These are phyloP conservation scores for Sutorius eximius DNA, from an alignment of 1,284 basidiomycete species.

Conservation along the genomic window DNA sequence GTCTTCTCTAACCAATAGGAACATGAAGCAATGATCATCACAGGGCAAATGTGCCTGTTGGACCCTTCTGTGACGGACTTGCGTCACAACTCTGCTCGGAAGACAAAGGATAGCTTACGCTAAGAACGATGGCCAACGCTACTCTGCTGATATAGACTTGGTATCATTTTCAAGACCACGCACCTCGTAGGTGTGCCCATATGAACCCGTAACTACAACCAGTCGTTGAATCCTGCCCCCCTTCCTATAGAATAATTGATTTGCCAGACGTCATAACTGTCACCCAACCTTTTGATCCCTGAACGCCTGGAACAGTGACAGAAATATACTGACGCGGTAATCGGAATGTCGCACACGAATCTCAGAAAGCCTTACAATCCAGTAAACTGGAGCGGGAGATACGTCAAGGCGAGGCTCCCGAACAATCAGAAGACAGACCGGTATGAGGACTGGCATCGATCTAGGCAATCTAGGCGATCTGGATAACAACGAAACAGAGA, in stretches of 20 bases:
- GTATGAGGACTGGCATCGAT: too few relatives aligned
- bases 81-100: not conserved
- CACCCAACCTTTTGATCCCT: constrained; percentile 7
- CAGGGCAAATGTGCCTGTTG: not conserved
- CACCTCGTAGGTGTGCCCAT: constrained; percentile 6
- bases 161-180: not conserved
- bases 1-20: not conserved
- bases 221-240: constrained; percentile 1
- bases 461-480: too few relatives aligned
- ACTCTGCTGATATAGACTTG: not conserved
- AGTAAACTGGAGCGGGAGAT: not conserved
- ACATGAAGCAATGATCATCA: not conserved
- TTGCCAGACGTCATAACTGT: not conserved
- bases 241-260: not conserved
- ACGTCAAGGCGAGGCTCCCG: too few relatives aligned
- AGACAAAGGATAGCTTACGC: not conserved
- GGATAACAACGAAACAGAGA: too few relatives aligned
- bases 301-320: constrained; percentile 2
- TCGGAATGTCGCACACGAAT: not conserved
- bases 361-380: not conserved
- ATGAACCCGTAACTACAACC: not conserved
- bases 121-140: not conserved
- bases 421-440: too few relatives aligned
- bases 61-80: not conserved
- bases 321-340: constrained; percentile 8